Evolutionary conservation across 2,329 filamentous ascomycete species (phyloP).

Genomic region (Dothistroma pini): DNA sequence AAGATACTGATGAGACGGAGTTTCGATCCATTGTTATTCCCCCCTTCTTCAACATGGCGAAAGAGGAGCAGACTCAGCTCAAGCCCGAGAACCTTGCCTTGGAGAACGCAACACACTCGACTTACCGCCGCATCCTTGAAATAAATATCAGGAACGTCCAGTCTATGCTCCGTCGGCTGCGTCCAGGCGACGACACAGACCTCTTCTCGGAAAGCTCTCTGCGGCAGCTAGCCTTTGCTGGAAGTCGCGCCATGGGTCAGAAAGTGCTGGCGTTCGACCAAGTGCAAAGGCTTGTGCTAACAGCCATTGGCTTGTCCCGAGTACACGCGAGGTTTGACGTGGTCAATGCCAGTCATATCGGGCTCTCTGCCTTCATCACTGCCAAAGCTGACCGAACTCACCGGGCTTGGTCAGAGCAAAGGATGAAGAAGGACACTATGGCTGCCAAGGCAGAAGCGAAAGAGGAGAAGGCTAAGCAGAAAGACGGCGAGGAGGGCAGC

Average conservation of each 20-base stretch:
- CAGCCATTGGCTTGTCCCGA: slow-evolving; percentile 49
- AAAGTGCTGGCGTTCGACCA: slow-evolving; percentile 54
- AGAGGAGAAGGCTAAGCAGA: neutral
- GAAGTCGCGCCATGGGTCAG: slow-evolving; percentile 44
- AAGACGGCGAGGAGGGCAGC: slow-evolving; percentile 9
- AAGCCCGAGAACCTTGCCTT: slow-evolving; percentile 6
- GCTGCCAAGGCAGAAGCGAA: slow-evolving; percentile 1
- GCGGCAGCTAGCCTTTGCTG: slow-evolving; percentile 23
- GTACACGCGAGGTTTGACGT: slow-evolving; percentile 31
- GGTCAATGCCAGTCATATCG: slow-evolving; percentile 38
- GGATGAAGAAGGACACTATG: slow-evolving; percentile 3
- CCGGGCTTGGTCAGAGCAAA: slow-evolving; percentile 13
- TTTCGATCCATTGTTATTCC: slow-evolving; percentile 55
- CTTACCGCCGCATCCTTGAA: slow-evolving; percentile 35
- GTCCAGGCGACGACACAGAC: slow-evolving; percentile 31
- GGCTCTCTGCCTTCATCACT: slow-evolving; percentile 25
- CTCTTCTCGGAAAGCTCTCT: slow-evolving; percentile 20
- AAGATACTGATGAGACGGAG: slow-evolving; percentile 41
- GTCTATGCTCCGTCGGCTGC: slow-evolving; percentile 55
- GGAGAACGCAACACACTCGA: slow-evolving; percentile 12
- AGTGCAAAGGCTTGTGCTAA: slow-evolving; percentile 58
- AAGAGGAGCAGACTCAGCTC: slow-evolving; percentile 15
- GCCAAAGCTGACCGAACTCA: slow-evolving; percentile 24
- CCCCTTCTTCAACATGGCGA: slow-evolving; percentile 39
- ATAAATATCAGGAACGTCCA: slow-evolving; percentile 65